Evolutionary conservation across 805 yeast genomes (phyloP).

Genomic region (Candida xiaguanensis): DNA sequence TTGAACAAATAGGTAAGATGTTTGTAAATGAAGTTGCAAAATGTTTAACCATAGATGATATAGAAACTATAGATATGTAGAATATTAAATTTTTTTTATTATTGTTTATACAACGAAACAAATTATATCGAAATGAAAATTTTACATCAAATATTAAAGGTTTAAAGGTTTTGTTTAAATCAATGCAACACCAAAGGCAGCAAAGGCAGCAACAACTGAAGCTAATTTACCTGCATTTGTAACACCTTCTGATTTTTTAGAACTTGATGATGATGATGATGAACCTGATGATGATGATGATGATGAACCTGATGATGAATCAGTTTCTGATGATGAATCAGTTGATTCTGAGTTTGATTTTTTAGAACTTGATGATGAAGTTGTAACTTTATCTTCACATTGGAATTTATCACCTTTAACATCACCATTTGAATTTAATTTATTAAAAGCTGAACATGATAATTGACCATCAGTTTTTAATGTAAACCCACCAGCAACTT

Average conservation of each 20-base stretch:
- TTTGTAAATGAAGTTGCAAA: constrained; percentile 37
- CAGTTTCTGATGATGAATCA: constrained; percentile 26
- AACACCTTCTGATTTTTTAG: constrained; percentile 24
- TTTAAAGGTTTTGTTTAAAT: too few species aligned
- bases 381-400: constrained; percentile 59
- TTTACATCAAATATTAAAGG: too few species aligned
- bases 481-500: constrained; percentile 90
- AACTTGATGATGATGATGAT: constrained; percentile 14
- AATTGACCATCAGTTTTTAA: constrained; percentile 73
- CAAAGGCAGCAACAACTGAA: constrained; percentile 29
- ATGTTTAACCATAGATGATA: constrained; percentile 25
- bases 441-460: constrained; percentile 75
- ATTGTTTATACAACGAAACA: neutral
- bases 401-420: constrained; percentile 87
- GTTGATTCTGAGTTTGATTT: constrained; percentile 20
- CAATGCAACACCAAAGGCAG: constrained; percentile 37
- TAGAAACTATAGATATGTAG: constrained; percentile 17
- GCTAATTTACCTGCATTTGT: constrained; percentile 21
- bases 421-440: constrained; percentile 70
- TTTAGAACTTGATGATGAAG: constrained; percentile 44
- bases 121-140: too few species aligned
- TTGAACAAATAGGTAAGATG: constrained; percentile 27
- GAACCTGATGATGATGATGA: constrained; percentile 16
- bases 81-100: neutral
- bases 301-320: constrained; percentile 16